phyloP scores from a whole-genome alignment of 148 eudicot species.

The Selenicereus undatus region DNA sequence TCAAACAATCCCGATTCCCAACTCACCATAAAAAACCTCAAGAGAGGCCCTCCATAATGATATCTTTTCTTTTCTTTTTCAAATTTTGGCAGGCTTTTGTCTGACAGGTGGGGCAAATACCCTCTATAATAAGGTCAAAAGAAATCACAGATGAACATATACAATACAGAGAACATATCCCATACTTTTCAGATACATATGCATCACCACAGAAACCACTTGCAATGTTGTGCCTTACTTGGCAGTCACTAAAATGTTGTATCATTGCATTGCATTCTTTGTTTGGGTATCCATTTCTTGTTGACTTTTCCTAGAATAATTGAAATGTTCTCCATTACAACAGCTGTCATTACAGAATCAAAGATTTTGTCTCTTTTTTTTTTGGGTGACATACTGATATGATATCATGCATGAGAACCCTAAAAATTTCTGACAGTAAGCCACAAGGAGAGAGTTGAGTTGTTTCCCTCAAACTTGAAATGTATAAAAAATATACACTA shows the following conservation, averaged over 20 bases:
- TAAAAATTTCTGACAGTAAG: background rate
- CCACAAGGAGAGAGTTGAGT: background rate
- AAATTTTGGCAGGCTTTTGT: background rate
- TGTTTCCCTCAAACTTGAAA: background rate
- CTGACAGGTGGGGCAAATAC: too few species aligned
- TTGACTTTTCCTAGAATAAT: slow-evolving; percentile 2
- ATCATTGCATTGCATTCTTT: background rate
- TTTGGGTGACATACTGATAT: too few species aligned
- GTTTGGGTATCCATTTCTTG: background rate
- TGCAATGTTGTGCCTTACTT: slow-evolving; percentile 12
- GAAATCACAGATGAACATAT: background rate
- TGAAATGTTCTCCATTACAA: background rate
- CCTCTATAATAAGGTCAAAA: background rate
- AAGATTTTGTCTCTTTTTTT: background rate
- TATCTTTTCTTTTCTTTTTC: background rate
- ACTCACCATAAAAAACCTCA: too few species aligned
- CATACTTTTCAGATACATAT: background rate
- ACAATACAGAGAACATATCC: background rate
- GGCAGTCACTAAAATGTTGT: slow-evolving; percentile 6
- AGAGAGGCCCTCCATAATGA: background rate
- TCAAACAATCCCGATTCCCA: background rate
- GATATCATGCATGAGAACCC: slow-evolving; percentile 16
- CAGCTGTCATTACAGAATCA: slow-evolving; percentile 1
- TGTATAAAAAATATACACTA: background rate
- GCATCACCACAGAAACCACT: background rate